A percentile compares a stretch with the other conserved stretches of the same genome.
Conservation (phyloP, 2,329 filamentous ascomycete genomes). For the Diaporthe sp. region DNA sequence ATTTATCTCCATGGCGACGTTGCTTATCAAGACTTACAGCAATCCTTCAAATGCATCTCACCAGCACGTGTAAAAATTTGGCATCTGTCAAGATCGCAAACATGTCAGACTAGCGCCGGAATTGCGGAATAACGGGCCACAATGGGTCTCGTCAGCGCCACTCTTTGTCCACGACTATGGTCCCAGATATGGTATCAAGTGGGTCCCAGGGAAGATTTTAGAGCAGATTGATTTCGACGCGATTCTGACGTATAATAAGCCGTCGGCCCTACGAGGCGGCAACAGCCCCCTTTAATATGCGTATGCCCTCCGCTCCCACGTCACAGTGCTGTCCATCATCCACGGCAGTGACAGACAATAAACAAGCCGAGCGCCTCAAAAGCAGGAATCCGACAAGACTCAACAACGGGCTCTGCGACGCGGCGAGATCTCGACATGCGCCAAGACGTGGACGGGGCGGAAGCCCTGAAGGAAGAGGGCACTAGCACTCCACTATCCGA, state of each 20-base stretch:
- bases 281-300: neutral
- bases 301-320: neutral
- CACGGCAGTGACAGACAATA: neutral
- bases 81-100: slow-evolving; percentile 7
- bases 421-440: neutral
- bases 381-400: neutral
- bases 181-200: slow-evolving; percentile 5
- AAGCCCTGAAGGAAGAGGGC: neutral
- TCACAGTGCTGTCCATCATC: neutral
- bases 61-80: neutral
- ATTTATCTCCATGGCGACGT: neutral
- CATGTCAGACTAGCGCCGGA: slow-evolving; percentile 11
- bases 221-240: slow-evolving; percentile 6
- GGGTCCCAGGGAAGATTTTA: slow-evolving; percentile 5
- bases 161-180: slow-evolving; percentile 2
- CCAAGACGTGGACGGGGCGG: slow-evolving; percentile 6
- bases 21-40: neutral
- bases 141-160: neutral
- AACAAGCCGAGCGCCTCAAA: neutral
- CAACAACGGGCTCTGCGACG: neutral
- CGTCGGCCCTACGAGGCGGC: neutral
- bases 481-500: neutral
- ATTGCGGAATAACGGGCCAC: slow-evolving; percentile 21
- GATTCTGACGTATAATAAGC: slow-evolving; percentile 14
- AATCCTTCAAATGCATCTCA: neutral